Percentiles rank a stretch among this genome's conserved stretches.
Conservation (phyloP, 2,329 filamentous ascomycete genomes). For the Dactylellina leptospora region DNA sequence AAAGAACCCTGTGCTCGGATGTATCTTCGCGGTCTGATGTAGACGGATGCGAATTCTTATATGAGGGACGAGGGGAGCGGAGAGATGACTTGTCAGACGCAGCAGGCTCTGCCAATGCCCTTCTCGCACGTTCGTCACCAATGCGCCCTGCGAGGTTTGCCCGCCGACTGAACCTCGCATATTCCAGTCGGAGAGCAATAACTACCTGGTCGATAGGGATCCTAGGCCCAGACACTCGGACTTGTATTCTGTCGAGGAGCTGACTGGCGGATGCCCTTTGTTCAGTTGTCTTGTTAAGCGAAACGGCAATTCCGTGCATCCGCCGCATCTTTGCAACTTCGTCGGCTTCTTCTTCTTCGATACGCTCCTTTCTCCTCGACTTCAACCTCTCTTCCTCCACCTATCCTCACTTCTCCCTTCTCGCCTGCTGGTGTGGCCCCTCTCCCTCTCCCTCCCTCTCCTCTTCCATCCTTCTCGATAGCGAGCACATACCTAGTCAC, state of each 20-base stretch:
- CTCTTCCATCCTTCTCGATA: not conserved
- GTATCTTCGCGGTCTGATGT: too few relatives aligned
- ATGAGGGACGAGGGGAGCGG: too few relatives aligned
- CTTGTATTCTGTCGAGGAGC: too few relatives aligned
- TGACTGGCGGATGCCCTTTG: too few relatives aligned
- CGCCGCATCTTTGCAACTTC: not conserved
- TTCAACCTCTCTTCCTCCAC: not conserved
- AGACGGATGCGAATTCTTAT: too few relatives aligned
- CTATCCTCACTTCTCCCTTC: not conserved
- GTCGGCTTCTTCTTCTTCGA: not conserved
- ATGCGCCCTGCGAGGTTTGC: slow-evolving; percentile 36
- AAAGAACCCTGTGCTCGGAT: too few relatives aligned
- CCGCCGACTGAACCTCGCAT: slow-evolving; percentile 29
- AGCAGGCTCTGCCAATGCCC: slow-evolving; percentile 30
- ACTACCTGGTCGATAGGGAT: too few relatives aligned
- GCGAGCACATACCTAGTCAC: not conserved
- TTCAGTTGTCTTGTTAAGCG: not conserved
- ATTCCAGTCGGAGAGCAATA: too few relatives aligned
- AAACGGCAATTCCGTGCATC: slow-evolving; percentile 3
- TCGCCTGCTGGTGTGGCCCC: not conserved
- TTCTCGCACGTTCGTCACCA: slow-evolving; percentile 22
- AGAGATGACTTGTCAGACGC: too few relatives aligned
- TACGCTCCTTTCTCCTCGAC: not conserved
- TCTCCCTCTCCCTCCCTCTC: not conserved
- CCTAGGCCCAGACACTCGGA: too few relatives aligned